Conservation (phyloP, 257 asterid species). For the Solanum gracilifrons region DNA sequence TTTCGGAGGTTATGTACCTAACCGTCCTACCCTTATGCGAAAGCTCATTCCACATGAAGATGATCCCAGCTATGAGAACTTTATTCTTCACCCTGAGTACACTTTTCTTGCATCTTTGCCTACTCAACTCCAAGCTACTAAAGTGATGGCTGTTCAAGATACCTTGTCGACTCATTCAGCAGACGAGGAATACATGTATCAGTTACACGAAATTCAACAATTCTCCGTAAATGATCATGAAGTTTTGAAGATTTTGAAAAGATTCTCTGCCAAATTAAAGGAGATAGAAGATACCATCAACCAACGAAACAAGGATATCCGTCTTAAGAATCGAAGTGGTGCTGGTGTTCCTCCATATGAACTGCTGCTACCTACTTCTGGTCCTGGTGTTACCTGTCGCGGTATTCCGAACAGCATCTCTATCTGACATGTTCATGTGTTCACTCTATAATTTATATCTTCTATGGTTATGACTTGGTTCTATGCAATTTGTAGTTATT, state of each 20-base stretch:
- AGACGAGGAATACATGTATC: constrained; percentile 71
- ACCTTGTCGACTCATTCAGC: constrained; percentile 80
- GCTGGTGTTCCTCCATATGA: constrained; percentile 95
- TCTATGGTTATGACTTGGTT: not conserved
- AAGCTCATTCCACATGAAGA: constrained; percentile 49
- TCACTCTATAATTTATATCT: not conserved
- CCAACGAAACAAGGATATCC: constrained; percentile 37
- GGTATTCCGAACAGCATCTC: constrained; percentile 88
- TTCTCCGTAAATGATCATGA: constrained; percentile 46
- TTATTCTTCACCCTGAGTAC: constrained; percentile 50
- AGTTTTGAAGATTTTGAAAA: constrained; percentile 43
- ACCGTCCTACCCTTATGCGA: constrained; percentile 81
- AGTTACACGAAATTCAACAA: constrained; percentile 57
- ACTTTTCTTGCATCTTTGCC: constrained; percentile 80
- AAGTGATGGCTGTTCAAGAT: constrained; percentile 93
- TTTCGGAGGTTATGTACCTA: constrained; percentile 80
- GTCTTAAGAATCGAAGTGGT: constrained; percentile 59
- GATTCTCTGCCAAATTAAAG: constrained; percentile 40
- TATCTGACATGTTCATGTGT: constrained; percentile 23
- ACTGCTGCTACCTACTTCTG: constrained; percentile 62
- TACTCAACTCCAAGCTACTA: constrained; percentile 87
- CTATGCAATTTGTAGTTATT: not conserved
- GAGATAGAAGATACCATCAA: constrained; percentile 62
- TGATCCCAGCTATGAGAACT: constrained; percentile 46
- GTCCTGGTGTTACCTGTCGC: constrained; percentile 76